These are phyloP conservation scores for Phanerodontia chrysosporium DNA, from an alignment of 768 basidiomycete genomes.

Conservation along the genomic window DNA sequence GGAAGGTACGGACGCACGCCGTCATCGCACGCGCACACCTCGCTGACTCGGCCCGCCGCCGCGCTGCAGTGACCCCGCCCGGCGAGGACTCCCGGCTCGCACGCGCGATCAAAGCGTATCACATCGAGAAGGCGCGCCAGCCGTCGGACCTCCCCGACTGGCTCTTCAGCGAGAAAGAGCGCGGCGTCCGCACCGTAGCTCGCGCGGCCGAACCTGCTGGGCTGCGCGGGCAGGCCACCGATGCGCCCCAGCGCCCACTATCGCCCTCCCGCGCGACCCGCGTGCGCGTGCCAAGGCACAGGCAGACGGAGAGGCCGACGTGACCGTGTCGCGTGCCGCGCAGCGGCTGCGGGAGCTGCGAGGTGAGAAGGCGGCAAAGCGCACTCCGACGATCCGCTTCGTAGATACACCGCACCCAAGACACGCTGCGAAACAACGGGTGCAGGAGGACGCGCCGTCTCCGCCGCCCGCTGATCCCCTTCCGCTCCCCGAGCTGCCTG, in stretches of 20 bases:
- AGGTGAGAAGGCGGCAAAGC: slow-evolving; percentile 16
- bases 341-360: slow-evolving; percentile 21
- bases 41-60: background rate
- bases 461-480: background rate
- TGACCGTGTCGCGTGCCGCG: slow-evolving; percentile 14
- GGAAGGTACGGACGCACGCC: slow-evolving; percentile 34
- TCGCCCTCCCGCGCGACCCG: background rate
- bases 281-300: background rate
- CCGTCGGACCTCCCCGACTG: slow-evolving; percentile 59
- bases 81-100: slow-evolving; percentile 58
- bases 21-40: background rate
- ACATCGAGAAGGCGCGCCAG: slow-evolving; percentile 54
- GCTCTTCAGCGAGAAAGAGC: slow-evolving; percentile 60
- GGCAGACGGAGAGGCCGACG: slow-evolving; percentile 29
- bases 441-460: background rate
- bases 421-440: background rate
- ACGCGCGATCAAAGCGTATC: slow-evolving; percentile 65
- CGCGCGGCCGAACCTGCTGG: background rate
- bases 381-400: slow-evolving; percentile 21
- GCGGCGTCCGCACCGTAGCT: slow-evolving; percentile 30
- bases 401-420: slow-evolving; percentile 12
- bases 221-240: background rate
- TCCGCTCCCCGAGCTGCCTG: background rate
- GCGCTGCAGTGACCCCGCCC: slow-evolving; percentile 39
- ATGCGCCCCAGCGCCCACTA: background rate